Conservation (phyloP, 768 basidiomycete species). For the Lactifluus piperatus region DNA sequence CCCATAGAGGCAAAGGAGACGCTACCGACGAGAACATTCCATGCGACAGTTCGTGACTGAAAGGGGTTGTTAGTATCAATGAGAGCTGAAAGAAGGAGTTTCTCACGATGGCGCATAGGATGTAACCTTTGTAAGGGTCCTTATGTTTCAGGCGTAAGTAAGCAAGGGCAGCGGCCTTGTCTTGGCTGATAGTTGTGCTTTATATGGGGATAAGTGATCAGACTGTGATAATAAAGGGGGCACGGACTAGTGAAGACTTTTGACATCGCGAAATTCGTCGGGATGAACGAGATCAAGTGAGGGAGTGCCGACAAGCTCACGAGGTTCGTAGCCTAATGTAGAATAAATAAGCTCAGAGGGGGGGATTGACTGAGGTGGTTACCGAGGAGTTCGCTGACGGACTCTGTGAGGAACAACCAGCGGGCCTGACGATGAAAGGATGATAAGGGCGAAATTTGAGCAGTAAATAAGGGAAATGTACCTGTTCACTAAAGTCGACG, state of each 20-base stretch:
- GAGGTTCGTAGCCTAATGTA: conserved; percentile 59
- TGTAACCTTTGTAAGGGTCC: conserved; percentile 65
- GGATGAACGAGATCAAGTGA: conserved; percentile 75
- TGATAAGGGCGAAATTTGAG: neutral
- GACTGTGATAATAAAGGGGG: neutral
- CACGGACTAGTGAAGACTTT: conserved; percentile 59
- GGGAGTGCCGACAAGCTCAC: conserved; percentile 58
- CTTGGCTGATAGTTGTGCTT: conserved; percentile 67
- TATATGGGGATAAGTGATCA: neutral
- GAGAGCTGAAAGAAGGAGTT: neutral
- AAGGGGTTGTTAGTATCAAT: neutral
- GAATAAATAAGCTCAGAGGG: neutral
- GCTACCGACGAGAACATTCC: conserved; percentile 67
- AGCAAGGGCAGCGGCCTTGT: conserved; percentile 71
- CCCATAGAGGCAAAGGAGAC: conserved; percentile 72
- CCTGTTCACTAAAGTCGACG: conserved; percentile 72
- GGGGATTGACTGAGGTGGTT: neutral
- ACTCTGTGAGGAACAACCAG: conserved; percentile 62
- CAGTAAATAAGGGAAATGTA: conserved; percentile 26
- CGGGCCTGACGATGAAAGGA: conserved; percentile 41
- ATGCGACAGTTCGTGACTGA: conserved; percentile 57
- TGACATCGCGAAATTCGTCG: conserved; percentile 62
- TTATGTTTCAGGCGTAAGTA: conserved; percentile 78
- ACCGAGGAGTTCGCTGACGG: conserved; percentile 59
- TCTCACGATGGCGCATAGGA: conserved; percentile 67